Evolutionary conservation across 495 filamentous ascomycete species (phyloP).

Genomic region (Penicillium pancosmium): DNA sequence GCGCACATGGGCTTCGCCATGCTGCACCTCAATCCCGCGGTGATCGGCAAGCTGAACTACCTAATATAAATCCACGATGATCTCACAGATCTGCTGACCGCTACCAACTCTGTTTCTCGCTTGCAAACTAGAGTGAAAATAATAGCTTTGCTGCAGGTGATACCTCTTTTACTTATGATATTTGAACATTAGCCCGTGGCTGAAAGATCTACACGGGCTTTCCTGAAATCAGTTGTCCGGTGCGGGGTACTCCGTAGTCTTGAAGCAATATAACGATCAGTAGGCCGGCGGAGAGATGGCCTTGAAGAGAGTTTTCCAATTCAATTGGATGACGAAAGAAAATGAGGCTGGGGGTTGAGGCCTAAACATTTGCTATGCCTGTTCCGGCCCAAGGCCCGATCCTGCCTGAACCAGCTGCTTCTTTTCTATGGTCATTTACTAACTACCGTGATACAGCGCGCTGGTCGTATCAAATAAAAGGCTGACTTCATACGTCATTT

Average conservation of each 20-base stretch:
- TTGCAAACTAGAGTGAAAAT: background rate
- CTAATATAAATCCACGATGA: background rate
- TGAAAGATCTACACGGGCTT: background rate
- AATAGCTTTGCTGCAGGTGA: background rate
- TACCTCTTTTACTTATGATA: too few relatives aligned
- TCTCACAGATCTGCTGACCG: background rate
- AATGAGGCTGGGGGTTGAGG: background rate
- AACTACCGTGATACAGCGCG: background rate
- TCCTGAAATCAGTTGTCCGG: background rate
- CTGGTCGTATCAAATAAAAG: background rate
- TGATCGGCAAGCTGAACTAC: background rate
- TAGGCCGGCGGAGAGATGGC: background rate
- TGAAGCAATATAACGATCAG: background rate
- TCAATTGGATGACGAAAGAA: background rate
- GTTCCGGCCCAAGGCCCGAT: too few relatives aligned
- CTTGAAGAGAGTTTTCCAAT: background rate
- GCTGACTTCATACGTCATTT: too few relatives aligned
- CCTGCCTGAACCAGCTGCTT: background rate
- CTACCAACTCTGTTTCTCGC: background rate
- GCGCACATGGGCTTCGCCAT: background rate
- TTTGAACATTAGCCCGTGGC: background rate
- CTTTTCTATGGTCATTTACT: background rate
- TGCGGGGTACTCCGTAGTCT: background rate
- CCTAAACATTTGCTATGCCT: background rate
- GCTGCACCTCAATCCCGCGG: background rate